phyloP scores from a whole-genome alignment of 2,329 filamentous ascomycete genomes.

The Coniella vitis region DNA sequence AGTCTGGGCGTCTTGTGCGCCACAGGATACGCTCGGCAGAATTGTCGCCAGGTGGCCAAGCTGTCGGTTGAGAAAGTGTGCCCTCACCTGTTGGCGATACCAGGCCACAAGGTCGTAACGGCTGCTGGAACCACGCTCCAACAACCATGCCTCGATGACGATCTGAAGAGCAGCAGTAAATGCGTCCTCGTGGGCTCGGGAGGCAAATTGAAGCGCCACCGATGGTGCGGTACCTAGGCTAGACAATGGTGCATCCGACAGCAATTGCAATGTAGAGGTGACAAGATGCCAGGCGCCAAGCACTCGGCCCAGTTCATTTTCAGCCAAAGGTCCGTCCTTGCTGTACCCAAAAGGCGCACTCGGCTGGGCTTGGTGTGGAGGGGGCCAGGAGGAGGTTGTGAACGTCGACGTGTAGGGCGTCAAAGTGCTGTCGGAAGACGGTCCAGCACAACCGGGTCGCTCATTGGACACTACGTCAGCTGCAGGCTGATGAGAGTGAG shows the following conservation, averaged over 20 bases:
- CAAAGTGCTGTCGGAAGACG: conserved; percentile 14
- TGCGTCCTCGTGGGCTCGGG: conserved; percentile 34
- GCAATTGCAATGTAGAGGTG: conserved; percentile 50
- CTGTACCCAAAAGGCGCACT: conserved; percentile 1
- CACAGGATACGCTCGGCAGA: conserved; percentile 6
- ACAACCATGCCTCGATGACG: conserved; percentile 40
- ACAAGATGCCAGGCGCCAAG: conserved; percentile 58
- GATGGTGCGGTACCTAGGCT: conserved; percentile 46
- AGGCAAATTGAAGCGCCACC: conserved; percentile 32
- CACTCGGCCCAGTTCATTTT: conserved; percentile 48
- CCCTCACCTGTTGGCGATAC: conserved; percentile 54
- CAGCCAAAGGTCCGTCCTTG: conserved; percentile 7
- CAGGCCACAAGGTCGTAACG: conserved; percentile 52
- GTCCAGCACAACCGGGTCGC: conserved; percentile 36
- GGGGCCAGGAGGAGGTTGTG: conserved; percentile 6
- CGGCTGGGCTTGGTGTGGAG: conserved; percentile 3
- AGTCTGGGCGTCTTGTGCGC: not conserved
- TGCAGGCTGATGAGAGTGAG: conserved; percentile 33
- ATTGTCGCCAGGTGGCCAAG: conserved; percentile 48
- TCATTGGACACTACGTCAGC: conserved; percentile 32
- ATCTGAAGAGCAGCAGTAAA: conserved; percentile 49
- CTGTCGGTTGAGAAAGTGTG: conserved; percentile 54
- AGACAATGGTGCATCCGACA: conserved; percentile 46
- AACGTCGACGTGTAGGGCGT: conserved; percentile 3
- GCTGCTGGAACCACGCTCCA: conserved; percentile 42